phyloP scores from a whole-genome alignment of 2,329 filamentous ascomycete genomes.

The Cladosporium sp. region DNA sequence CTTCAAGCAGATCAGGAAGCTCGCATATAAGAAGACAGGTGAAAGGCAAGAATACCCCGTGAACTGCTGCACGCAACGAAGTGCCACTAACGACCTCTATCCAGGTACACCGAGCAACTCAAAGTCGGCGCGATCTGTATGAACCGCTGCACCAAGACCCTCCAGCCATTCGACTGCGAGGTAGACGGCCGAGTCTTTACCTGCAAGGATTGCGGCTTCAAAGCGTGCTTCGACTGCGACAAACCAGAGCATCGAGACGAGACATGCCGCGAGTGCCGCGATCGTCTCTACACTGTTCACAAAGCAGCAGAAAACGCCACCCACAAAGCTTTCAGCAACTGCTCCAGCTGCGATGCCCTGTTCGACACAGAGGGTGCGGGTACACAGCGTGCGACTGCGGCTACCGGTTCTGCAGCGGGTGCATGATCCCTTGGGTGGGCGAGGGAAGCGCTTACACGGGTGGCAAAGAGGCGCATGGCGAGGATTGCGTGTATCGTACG shows the following conservation, averaged over 20 bases:
- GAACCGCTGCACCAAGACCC: constrained; percentile 15
- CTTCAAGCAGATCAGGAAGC: neutral
- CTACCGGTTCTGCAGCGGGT: constrained; percentile 22
- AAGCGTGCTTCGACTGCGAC: constrained; percentile 22
- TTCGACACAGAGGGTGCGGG: neutral
- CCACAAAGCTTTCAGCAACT: neutral
- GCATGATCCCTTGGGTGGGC: constrained; percentile 22
- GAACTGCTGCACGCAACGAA: neutral
- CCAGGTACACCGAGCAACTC: constrained; percentile 8
- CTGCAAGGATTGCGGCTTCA: constrained; percentile 20
- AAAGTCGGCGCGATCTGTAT: constrained; percentile 17
- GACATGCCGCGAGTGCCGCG: constrained; percentile 11
- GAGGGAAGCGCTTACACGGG: constrained; percentile 14
- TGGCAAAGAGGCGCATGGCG: neutral
- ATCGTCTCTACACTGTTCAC: neutral
- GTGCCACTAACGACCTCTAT: neutral
- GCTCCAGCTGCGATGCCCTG: neutral
- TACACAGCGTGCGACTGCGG: constrained; percentile 22
- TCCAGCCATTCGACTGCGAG: constrained; percentile 14
- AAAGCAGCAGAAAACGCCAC: neutral
- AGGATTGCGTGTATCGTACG: neutral
- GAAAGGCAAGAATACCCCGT: neutral
- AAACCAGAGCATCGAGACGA: constrained; percentile 20
- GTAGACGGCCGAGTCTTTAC: constrained; percentile 23
- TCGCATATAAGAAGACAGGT: neutral